A percentile compares a stretch with the other conserved stretches of the same genome.
These are phyloP conservation scores for Physcomitrium patens DNA, from an alignment of 225 moss, liverwort and hornwort species.

Conservation along the genomic window DNA sequence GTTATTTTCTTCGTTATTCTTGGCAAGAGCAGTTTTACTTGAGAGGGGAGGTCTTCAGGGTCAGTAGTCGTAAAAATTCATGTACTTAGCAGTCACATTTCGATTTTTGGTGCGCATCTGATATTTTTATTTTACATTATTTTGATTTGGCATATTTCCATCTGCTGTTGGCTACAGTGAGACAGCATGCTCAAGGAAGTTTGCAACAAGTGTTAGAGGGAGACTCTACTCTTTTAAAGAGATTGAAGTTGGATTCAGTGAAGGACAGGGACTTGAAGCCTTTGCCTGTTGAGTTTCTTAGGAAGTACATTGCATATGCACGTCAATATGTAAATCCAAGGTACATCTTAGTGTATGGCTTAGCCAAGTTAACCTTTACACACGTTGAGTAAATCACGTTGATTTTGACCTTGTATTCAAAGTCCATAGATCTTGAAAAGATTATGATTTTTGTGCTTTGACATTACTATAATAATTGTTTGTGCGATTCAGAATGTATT, in stretches of 20 bases:
- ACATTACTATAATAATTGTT: constrained; percentile 2
- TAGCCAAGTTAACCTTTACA: constrained; percentile 18
- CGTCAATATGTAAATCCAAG: constrained; percentile 85
- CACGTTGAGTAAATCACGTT: constrained; percentile 17
- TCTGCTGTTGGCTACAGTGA: constrained; percentile 51
- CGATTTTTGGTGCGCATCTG: neutral
- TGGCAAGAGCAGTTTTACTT: neutral
- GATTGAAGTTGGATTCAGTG: constrained; percentile 76
- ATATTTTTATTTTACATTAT: constrained; percentile 9
- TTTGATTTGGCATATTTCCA: neutral
- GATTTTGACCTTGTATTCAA: constrained; percentile 18
- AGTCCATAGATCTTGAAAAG: constrained; percentile 23
- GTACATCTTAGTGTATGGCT: constrained; percentile 35
- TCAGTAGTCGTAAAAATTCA: constrained; percentile 17
- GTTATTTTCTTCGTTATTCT: constrained; percentile 1
- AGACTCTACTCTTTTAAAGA: constrained; percentile 62
- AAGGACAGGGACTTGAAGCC: constrained; percentile 77
- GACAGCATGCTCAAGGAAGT: constrained; percentile 57
- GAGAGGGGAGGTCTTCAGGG: neutral
- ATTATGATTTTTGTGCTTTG: constrained; percentile 10
- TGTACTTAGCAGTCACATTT: constrained; percentile 12
- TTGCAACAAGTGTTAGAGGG: constrained; percentile 58
- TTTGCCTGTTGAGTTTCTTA: constrained; percentile 80
- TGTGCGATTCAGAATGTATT: neutral
- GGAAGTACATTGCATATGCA: constrained; percentile 94